phyloP scores from a whole-genome alignment of 2,329 filamentous ascomycete species.

The Colletotrichum melonis region DNA sequence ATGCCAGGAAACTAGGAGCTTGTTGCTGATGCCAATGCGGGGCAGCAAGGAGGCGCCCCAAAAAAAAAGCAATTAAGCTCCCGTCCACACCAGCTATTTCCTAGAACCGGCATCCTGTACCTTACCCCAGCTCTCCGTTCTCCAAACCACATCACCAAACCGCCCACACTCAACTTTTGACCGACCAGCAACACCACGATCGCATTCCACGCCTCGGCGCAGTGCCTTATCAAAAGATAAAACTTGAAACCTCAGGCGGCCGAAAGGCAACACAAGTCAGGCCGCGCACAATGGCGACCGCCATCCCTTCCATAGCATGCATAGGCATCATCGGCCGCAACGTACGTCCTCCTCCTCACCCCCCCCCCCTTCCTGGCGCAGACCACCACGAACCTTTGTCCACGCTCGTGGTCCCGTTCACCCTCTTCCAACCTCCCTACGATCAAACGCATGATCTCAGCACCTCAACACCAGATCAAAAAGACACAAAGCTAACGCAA shows the following conservation, averaged over 20 bases:
- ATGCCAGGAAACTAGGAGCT: background rate
- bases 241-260: background rate
- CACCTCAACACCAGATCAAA: background rate
- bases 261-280: background rate
- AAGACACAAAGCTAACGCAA: conserved; percentile 19
- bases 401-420: background rate
- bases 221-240: background rate
- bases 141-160: conserved; percentile 6
- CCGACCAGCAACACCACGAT: background rate
- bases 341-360: conserved; percentile 60
- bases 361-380: background rate
- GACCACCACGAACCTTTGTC: background rate
- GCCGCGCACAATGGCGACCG: conserved; percentile 64
- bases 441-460: background rate
- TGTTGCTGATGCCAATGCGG: conserved; percentile 15
- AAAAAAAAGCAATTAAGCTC: conserved; percentile 31
- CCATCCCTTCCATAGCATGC: conserved; percentile 86
- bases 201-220: background rate
- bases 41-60: conserved; percentile 19
- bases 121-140: conserved; percentile 27
- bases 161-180: conserved; percentile 1
- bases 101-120: background rate
- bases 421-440: background rate
- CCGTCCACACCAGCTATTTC: conserved; percentile 20
- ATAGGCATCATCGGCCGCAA: conserved; percentile 94